Evolutionary conservation across 192 early-diverging fungal genomes (phyloP).

Genomic region (Coemansia umbellata): DNA sequence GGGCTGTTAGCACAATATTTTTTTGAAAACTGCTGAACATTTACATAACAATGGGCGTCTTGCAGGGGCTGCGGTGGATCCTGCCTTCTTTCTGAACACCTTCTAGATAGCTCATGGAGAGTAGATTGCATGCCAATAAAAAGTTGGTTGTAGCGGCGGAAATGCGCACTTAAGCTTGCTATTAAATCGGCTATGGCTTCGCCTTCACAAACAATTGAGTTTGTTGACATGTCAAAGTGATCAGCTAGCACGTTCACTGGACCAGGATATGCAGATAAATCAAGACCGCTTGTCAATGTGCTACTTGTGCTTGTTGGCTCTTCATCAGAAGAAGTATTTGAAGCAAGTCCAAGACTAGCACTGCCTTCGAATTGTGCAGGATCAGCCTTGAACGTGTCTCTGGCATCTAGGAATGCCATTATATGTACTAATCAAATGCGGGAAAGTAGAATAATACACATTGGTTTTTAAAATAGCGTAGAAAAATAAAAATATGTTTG

Average conservation of each 20-base stretch:
- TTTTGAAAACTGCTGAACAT: neutral
- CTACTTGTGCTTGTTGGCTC: constrained; percentile 7
- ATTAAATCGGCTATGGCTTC: constrained; percentile 12
- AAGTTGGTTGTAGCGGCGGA: constrained; percentile 20
- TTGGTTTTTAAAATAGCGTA: no score
- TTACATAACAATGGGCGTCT: neutral
- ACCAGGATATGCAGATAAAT: neutral
- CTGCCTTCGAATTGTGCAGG: neutral
- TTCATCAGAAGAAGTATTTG: neutral
- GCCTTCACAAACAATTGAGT: constrained; percentile 13
- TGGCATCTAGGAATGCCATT: neutral
- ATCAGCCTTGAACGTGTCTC: neutral
- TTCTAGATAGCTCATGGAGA: neutral
- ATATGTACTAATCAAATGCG: no score
- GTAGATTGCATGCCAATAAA: constrained; percentile 5
- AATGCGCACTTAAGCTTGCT: constrained; percentile 9
- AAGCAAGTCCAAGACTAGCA: neutral
- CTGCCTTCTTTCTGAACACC: neutral
- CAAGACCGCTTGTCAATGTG: neutral
- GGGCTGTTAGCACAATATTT: neutral
- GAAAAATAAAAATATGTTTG: no score
- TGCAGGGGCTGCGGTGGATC: no score
- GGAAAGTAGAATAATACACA: no score
- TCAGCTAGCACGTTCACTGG: neutral
- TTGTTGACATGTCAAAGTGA: neutral